Evolutionary conservation across 768 basidiomycete genomes (phyloP), one percentile per base, ranked within the genome.

Genomic region (Russula brevipes): DNA sequence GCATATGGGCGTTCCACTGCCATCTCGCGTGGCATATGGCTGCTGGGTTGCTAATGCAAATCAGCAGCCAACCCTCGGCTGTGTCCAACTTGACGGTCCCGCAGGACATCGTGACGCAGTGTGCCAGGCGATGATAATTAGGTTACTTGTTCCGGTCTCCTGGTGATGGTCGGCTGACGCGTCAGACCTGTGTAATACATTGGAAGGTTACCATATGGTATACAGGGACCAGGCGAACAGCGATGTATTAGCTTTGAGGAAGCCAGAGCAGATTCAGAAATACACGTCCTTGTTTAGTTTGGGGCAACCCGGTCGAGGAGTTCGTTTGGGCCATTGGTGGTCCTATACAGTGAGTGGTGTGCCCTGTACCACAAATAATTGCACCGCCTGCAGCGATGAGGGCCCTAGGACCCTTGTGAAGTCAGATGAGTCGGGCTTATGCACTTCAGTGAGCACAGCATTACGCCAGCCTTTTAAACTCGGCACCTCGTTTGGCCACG

Each of bases 1-100:
- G 66, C 24, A 6, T 61, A 24, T 67, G 60, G 64, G 64, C 66
- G 30, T 67, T 63, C 54, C 66, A 67, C 46, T 65, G 63, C 24
- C 66, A 67, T 30, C 17, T 67, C 6, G 46, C 51, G 44, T 65
- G 59, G 64, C 64, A 66, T 14, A 64, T 66, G 66, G 59, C 59
- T 0, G 63, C 66, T 0, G 66, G 66, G 24, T 19, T 64, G 52
- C 33, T 65, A 16, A 55, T 65, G 56, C 64, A 65, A 53, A 46
- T 65, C 33, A 65, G 17, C n/a, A 59, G 38, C 12, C 53, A 42
- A 16, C 54, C 57, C 19, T 55, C 57, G 9, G n/a, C 17, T 11
- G 33, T 65, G 12, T 64, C 63, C 11, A 31, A 24, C 38, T n/a
- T 59, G 30, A 45, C 57, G 12, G 44, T 67, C 1, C 66, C 64